Base-by-base conservation (phyloP, 768 basidiomycete genomes). In the Thelephora ganbajun region DNA sequence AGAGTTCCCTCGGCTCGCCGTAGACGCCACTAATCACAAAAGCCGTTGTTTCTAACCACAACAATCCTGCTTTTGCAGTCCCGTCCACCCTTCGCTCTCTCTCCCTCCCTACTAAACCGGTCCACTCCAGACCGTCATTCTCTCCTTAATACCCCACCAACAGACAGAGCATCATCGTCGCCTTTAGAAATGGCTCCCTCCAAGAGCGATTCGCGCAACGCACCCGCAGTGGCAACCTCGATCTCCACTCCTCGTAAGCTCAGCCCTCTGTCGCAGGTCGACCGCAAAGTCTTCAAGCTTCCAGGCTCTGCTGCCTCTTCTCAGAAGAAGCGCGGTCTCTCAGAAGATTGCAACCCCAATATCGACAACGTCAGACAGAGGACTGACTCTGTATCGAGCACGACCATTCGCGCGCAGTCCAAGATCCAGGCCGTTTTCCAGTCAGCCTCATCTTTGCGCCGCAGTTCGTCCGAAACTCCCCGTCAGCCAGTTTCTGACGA, bases 121-220 rank as follows among this genome's bases (percentile, higher is more conserved):
- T 53, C 50, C 51, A 53, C 53, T 48, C 34, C 46, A 46, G 45
- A n/a, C n/a, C n/a, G 53, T 51, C 50, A 53, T 54, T 53, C 54
- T 54, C 53, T 20, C 41, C 46, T 54, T 54, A n/a, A n/a, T n/a
- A n/a, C n/a, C n/a, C n/a, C n/a, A n/a, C n/a, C n/a, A n/a, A n/a
- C n/a, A n/a, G n/a, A n/a, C n/a, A n/a, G n/a, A n/a, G n/a, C n/a
- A n/a, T n/a, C n/a, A n/a, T n/a, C n/a, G n/a, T n/a, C n/a, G n/a
- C n/a, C n/a, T n/a, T n/a, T n/a, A n/a, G 19, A 14, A 37, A 37
- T 37, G 36, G 36, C 36, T 3, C 36, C 36, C 2, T 37, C 19
- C 36, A 37, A 37, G 36, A 13, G 19, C 14, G 36, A 37, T 5
- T 37, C 36, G 36, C 36, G 36, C 36, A 14, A 13, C 19, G 19